phyloP scores from a whole-genome alignment of 2,329 filamentous ascomycete genomes.

The Colletotrichum tropicicola region DNA sequence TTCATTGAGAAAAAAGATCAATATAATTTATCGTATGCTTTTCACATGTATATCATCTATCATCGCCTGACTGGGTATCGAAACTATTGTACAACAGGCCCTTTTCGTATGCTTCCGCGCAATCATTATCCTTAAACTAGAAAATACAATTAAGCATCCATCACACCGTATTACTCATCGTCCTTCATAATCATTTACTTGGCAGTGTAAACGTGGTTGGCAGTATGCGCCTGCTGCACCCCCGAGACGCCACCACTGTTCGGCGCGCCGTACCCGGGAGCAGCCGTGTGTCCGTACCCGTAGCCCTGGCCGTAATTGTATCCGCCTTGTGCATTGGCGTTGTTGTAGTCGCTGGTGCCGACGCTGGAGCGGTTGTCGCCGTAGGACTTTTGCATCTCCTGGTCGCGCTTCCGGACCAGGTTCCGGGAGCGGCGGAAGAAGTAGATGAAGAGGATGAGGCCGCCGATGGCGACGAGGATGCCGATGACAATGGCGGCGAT shows the following conservation, averaged over 20 bases:
- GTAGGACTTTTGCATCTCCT: constrained; percentile 26
- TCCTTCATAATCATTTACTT: neutral
- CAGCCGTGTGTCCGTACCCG: constrained; percentile 15
- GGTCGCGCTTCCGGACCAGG: neutral
- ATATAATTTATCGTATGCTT: too few relatives aligned
- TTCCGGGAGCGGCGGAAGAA: constrained; percentile 10
- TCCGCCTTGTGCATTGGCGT: neutral
- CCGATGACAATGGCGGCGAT: constrained; percentile 21
- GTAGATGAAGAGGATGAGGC: neutral
- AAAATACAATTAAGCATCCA: too few relatives aligned
- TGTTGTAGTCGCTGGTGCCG: neutral
- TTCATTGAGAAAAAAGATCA: too few relatives aligned
- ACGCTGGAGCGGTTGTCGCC: constrained; percentile 22
- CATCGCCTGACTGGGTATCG: too few relatives aligned
- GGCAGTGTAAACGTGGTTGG: neutral
- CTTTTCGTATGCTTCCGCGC: too few relatives aligned
- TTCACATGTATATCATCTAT: too few relatives aligned
- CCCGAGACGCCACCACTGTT: neutral
- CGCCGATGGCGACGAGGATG: neutral
- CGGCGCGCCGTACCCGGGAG: constrained; percentile 7
- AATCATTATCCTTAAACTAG: neutral
- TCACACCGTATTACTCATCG: too few relatives aligned
- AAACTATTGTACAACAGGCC: neutral
- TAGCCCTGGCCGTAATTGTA: constrained; percentile 13
- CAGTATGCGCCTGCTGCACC: constrained; percentile 1